Base-by-base conservation (phyloP, 139 green algal species). In the Chlamydomonas applanata region DNA sequence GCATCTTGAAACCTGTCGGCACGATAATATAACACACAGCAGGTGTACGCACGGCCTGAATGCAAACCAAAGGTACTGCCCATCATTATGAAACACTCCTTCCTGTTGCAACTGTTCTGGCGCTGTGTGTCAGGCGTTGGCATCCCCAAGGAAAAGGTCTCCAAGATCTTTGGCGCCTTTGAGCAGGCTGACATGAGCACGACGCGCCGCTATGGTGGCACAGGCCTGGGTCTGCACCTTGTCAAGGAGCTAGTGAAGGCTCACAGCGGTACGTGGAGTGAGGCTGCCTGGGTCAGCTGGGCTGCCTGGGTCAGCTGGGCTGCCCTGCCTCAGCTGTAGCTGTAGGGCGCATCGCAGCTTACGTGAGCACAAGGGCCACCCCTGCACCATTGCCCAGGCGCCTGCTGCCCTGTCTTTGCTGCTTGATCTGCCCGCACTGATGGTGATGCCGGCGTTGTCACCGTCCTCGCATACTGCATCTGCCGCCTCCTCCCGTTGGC, bases 211-310 rank as follows among this genome's bases (percentile, higher is more conserved):
- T 77, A 84, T 60, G 73, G 89, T 71, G 59, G 91, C 83, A 91
- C 82, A 64, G 87, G 89, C 1, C 79, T 93, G 53, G 85, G 87
- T 5, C 77, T 92, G 74, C 78, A 85, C 57, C 71, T 89, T 32
- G 80, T 89, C 35, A 79, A 81, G 30, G 73, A 86, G 79, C 69
- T 77, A 34, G 54, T 83, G 4, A 78, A 89, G 68, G 72, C 81
- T 34, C 73, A 83, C 40, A 49, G 40, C 11, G 40, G n/a, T n/a
- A n/a, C n/a, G 46, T 57, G 46, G 46, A 57, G 46, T 57, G 16
- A 57, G 46, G n/a, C 46, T 14, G 46, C 17, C 16, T n/a, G 46
- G 14, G 14, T 57, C 17, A n/a, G 46, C 17, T 57, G 46, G 46
- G 46, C 17, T 57, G 14, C 16, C 46, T 57, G 17, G 46, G 46